Conservation (phyloP, 441 rosid genomes). For the Syzygium syzygioides region DNA sequence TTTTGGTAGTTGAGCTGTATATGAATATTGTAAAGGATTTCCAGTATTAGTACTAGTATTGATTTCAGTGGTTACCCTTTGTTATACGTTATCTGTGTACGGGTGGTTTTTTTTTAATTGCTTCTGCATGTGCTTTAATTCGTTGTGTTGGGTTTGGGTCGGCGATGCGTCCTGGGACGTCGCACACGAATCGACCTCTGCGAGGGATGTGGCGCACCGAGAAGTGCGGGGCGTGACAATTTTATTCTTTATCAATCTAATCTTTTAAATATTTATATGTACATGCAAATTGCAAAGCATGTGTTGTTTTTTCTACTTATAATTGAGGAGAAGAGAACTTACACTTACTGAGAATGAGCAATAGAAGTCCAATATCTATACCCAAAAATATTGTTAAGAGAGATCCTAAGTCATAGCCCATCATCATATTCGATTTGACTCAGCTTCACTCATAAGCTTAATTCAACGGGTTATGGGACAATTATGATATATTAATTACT, state of each 20-base stretch:
- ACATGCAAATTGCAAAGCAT: not conserved
- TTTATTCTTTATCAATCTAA: not conserved
- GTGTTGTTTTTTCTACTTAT: not conserved
- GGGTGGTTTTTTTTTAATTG: no score
- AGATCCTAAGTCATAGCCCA: not conserved
- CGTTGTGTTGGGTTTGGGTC: no score
- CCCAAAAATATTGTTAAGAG: not conserved
- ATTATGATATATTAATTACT: not conserved
- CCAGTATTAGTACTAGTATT: no score
- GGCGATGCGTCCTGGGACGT: no score
- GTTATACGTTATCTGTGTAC: no score
- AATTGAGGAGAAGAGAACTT: not conserved
- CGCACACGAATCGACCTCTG: no score
- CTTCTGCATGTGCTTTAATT: no score
- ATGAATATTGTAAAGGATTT: no score
- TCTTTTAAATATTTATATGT: not conserved
- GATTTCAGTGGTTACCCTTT: no score
- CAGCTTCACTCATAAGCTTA: not conserved
- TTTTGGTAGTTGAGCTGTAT: no score
- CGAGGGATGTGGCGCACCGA: no score
- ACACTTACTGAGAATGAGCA: rapidly evolving
- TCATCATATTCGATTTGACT: not conserved
- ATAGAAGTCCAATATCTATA: not conserved
- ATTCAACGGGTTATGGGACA: not conserved
- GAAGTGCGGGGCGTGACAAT: no score